Base-by-base conservation (phyloP, 106 monocot genomes). In the Chionographis japonica region DNA sequence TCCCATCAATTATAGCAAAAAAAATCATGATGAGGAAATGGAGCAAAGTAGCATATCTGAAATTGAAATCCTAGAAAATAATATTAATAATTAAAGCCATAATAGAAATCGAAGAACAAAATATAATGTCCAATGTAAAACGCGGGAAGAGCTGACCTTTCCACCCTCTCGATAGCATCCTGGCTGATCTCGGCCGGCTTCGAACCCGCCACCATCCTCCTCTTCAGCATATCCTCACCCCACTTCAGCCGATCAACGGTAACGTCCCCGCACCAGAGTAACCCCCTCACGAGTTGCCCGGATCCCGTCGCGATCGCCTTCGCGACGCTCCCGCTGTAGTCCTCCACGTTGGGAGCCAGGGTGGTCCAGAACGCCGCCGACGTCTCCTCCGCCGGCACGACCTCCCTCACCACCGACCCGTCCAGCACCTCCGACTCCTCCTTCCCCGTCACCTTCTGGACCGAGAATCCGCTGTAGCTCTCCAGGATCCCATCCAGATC, bases 331-430 rank as follows among this genome's bases (percentile, higher is more conserved):
- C 81, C 71, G 58, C 83, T 86, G 52, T 93, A 93, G 8, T 88
- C 88, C 78, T 93, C 88, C 60, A 93, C 88, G 50, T 93, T 88
- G 1, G 92, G 92, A 18, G 92, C 92, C 42, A 93, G 69, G 9
- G 83, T 86, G 27, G 92, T 88, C 92, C 92, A 93, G 58, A 88
- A 93, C 11, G 92, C 92, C 17, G 86, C 80, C 16, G 92, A 76
- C 38, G 74, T 65, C 68, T 70, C 66, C 80, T 83, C 86, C 58
- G 14, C 78, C 54, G 76, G 82, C 4, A 72, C 52, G 2, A 71
- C 56, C 55, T 77, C 84, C 74, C 57, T 75, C 65, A 62, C 73
- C 49, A 77, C 64, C 52, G 70, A 63, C n/a, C 67, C 84, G 38
- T 70, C 82, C 37, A 75, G 13, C 8, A 78, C 78, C 50, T 71